Evolutionary conservation across 306 rosid genomes (phyloP), one percentile per base, ranked within the genome.

Genomic region (Vicia villosa): DNA sequence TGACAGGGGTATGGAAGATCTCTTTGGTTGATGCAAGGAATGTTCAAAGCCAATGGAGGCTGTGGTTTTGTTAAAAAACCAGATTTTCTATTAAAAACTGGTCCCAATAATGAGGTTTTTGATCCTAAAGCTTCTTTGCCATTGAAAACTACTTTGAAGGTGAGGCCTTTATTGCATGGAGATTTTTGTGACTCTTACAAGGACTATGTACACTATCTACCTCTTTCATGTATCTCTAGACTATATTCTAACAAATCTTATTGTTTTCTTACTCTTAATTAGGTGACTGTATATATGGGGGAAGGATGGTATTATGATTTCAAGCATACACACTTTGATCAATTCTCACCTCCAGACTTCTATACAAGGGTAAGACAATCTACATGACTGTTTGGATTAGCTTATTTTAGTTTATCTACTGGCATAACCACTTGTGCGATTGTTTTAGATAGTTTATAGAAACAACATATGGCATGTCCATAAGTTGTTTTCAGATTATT

Each of bases 11-110:
- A 86, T 79, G 99, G 99, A 41, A 91, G 99, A 80, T 87, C 99
- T 60, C 88, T 95, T 19, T 91, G 97, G 97, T 64, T 91, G 89
- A 95, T 95, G 99, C 89, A 95, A 14, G 99, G 99, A 63, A 95
- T 95, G 97, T 95, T 95, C 80, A 91, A 80, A 83, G 90, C 97
- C 73, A 95, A 95, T 66, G 96, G 96, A 0, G 84, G 88, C 60
- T 95, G 97, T 21, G 99, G 99, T 40, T 95, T 84, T 76, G 87
- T 95, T 61, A 95, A 91, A 82, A 95, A 95, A 89, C 97, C 99
- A 47, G 93, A 91, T 62, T 82, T 87, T 81, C 80, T 95, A 45
- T 66, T 95, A 71, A 74, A 71, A 65, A 16, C 32, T 61, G 88
- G 81, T 55, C 82, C 80, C 10, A 74, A 83, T 70, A 71, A 70